Evolutionary conservation across 1,284 basidiomycete genomes (phyloP).

Genomic region (Trichosporon asahii): DNA sequence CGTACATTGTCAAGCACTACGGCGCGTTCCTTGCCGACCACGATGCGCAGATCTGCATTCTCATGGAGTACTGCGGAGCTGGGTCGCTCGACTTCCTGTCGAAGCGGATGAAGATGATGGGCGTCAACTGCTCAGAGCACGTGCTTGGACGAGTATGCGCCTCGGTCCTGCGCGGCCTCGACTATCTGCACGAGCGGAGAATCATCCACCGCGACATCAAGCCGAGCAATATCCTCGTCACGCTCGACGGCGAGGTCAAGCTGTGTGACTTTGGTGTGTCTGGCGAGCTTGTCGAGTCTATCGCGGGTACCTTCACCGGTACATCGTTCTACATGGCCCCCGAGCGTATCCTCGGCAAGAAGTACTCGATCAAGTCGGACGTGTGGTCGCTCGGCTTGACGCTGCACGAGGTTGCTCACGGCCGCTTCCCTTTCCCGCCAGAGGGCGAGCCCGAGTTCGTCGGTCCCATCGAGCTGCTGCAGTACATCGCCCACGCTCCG

Average conservation of each 20-base stretch:
- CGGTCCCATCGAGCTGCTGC: conserved; percentile 88
- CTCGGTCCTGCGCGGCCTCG: conserved; percentile 85
- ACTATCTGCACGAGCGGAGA: conserved; percentile 83
- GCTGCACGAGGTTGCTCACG: conserved; percentile 85
- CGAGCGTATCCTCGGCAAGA: conserved; percentile 86
- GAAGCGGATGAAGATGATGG: conserved; percentile 74
- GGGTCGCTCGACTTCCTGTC: conserved; percentile 76
- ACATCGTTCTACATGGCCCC: conserved; percentile 99
- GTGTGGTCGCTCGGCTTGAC: conserved; percentile 96
- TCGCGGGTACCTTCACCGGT: conserved; percentile 93
- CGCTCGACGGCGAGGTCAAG: conserved; percentile 81
- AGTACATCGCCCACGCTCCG: conserved; percentile 84
- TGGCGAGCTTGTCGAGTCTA: conserved; percentile 84
- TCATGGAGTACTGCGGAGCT: conserved; percentile 94
- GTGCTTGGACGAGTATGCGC: conserved; percentile 88
- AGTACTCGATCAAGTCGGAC: conserved; percentile 95
- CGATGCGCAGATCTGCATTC: conserved; percentile 87
- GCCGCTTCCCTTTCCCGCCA: conserved; percentile 91
- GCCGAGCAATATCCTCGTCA: conserved; percentile 89
- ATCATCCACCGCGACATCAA: conserved; percentile 99
- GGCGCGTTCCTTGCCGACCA: conserved; percentile 93
- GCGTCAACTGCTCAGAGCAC: conserved; percentile 81
- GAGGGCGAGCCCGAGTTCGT: conserved; percentile 63
- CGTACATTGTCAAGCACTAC: conserved; percentile 87
- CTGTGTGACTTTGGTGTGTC: conserved; percentile 96